phyloP scores from a whole-genome alignment of 177 flowering plant genomes.

The Vitis hybrid region DNA sequence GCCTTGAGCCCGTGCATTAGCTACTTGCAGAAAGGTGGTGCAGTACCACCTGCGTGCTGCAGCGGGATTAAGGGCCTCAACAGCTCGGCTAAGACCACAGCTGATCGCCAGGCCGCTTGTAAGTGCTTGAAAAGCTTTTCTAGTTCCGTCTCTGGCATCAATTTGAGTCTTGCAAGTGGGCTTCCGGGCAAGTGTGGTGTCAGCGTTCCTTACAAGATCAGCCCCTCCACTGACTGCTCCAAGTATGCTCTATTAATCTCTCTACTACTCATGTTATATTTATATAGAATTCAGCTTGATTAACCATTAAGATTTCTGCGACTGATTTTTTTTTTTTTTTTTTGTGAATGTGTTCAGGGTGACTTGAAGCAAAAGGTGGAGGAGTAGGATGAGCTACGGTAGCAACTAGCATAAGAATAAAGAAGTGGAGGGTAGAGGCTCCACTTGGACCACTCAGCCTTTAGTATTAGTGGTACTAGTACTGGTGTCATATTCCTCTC shows the following conservation, averaged over 20 bases:
- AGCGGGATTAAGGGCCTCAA: constrained; percentile 12
- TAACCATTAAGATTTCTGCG: too few relatives aligned
- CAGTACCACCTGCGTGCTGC: constrained; percentile 22
- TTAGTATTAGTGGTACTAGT: too few relatives aligned
- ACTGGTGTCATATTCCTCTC: too few relatives aligned
- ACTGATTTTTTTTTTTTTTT: too few relatives aligned
- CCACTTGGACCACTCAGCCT: too few relatives aligned
- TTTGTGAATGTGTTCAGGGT: too few relatives aligned
- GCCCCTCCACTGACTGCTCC: constrained; percentile 28
- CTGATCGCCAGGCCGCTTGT: constrained; percentile 28
- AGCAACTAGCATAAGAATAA: too few relatives aligned
- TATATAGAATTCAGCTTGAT: too few relatives aligned
- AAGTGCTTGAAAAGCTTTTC: constrained; percentile 21
- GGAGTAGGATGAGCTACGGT: too few relatives aligned
- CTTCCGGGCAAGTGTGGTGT: constrained; percentile 32
- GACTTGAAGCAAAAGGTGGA: too few relatives aligned
- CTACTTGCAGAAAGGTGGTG: constrained; percentile 13
- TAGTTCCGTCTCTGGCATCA: background rate
- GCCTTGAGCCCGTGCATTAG: constrained; percentile 12
- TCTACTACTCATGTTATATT: too few relatives aligned
- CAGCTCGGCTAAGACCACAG: constrained; percentile 14
- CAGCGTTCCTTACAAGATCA: constrained; percentile 34
- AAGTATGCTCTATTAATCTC: constrained; percentile 6
- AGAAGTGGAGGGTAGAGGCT: too few relatives aligned
- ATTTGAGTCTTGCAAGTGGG: constrained; percentile 6